Base-by-base conservation (phyloP, 2,329 filamentous ascomycete species). In the Xylariaceae sp. region DNA sequence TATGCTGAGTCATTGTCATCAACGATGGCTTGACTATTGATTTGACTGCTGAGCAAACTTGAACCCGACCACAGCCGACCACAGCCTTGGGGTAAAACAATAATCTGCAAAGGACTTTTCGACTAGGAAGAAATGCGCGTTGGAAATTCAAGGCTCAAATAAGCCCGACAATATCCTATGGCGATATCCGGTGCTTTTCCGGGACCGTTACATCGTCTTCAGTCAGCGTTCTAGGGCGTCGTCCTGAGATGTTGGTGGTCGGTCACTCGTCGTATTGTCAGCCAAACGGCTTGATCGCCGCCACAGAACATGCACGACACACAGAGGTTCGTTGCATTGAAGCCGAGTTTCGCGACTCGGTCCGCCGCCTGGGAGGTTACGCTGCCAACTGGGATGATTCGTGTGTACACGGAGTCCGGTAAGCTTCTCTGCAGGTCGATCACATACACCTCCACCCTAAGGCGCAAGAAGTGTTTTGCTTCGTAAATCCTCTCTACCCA, bases 391-490 rank as follows among this genome's bases (percentile, higher is more conserved):
- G 32, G 14, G 32, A 37, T 37, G 32, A 37, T 37, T 37, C 32
- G 32, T 14, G 37, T 32, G 37, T 32, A 48, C 9, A 40, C 18
- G 45, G 44, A 18, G 46, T 47, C 43, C 47, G 50, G 46, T 9
- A 49, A 44, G 42, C 32, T 14, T n/a, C n/a, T 50, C 50, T 53
- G 44, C 47, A 40, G 29, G 41, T 43, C 51, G 42, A 51, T 59
- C 50, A 56, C 48, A 43, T 44, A 56, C 48, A 43, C 40, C 44
- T 32, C 19, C 42, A 47, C 50, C 41, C 45, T 10, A 37, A 37
- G 9, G 9, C 3, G 32, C 32, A 37, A n/a, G 32, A 37, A 10
- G 32, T 3, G 32, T 14, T 37, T 10, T 37, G n/a, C n/a, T 37
- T 37, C 32, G 32, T 37, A 37, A 44, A 37, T 46, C 40, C 42